phyloP scores from a whole-genome alignment of 1,139 yeast genomes.

The Ogataea hybrid region DNA sequence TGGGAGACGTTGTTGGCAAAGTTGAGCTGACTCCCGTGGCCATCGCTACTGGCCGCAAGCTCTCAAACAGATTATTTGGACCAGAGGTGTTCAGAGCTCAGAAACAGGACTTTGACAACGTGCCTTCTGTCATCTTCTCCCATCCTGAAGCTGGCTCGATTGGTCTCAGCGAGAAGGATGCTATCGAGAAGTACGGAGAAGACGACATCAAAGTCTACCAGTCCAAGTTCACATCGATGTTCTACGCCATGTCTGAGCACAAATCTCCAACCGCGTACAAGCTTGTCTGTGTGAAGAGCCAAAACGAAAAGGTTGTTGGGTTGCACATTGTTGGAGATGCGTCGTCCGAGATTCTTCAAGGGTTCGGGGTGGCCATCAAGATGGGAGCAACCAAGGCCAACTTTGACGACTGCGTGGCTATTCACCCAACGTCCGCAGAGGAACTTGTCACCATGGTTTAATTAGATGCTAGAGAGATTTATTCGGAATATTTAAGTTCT shows the following conservation, averaged over 20 bases:
- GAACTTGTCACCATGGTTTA: conserved; percentile 81
- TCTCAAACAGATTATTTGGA: conserved; percentile 89
- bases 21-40: conserved; percentile 98
- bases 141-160: conserved; percentile 98
- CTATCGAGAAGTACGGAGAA: conserved; percentile 73
- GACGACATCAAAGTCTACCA: conserved; percentile 79
- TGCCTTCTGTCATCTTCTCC: conserved; percentile 90
- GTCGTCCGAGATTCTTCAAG: conserved; percentile 92
- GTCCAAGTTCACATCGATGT: conserved; percentile 87
- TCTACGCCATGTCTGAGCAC: conserved; percentile 81
- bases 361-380: conserved; percentile 95
- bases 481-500: background rate
- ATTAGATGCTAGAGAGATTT: conserved; percentile 1
- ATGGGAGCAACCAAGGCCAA: conserved; percentile 98
- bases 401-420: conserved; percentile 94
- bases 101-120: conserved; percentile 79
- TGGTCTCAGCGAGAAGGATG: conserved; percentile 80
- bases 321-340: conserved; percentile 89
- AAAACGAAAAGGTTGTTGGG: conserved; percentile 92
- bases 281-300: conserved; percentile 65
- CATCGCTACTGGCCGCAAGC: conserved; percentile 95
- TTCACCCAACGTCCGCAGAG: conserved; percentile 98
- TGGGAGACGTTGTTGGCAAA: conserved; percentile 92
- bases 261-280: conserved; percentile 90
- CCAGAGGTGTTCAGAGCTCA: conserved; percentile 61